These are phyloP conservation scores for Juncus inflexus DNA, from an alignment of 176 grass and related monocot genomes.

Conservation along the genomic window DNA sequence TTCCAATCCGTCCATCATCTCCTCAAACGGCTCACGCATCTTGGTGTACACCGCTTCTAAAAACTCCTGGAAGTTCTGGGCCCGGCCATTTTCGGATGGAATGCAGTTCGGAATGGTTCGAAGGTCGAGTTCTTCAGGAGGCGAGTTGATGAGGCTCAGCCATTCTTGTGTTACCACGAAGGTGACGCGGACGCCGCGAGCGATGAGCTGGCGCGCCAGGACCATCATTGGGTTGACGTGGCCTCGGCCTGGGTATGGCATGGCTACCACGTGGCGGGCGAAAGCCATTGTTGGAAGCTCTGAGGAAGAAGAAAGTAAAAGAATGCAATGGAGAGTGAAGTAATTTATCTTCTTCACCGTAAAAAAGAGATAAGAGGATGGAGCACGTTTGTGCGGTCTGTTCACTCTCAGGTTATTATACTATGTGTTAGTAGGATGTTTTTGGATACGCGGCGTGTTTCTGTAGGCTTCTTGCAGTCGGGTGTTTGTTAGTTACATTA, in stretches of 20 bases:
- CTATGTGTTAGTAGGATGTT: too few species aligned
- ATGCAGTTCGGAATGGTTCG: conserved; percentile 52
- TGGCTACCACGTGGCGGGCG: conserved; percentile 40
- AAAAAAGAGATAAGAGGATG: too few species aligned
- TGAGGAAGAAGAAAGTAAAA: too few species aligned
- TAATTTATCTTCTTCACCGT: too few species aligned
- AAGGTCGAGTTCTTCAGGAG: conserved; percentile 36
- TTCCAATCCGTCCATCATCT: conserved; percentile 35
- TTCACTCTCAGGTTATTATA: too few species aligned
- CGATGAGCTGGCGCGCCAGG: conserved; percentile 44
- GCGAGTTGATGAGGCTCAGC: conserved; percentile 37
- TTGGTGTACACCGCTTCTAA: conserved; percentile 36
- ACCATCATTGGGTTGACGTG: conserved; percentile 73
- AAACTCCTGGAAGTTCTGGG: conserved; percentile 34
- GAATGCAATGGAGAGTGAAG: too few species aligned
- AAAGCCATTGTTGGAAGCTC: neutral
- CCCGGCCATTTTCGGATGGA: conserved; percentile 48
- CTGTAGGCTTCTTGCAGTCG: too few species aligned
- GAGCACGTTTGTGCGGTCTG: too few species aligned
- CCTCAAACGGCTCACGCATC: conserved; percentile 45
- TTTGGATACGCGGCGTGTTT: too few species aligned
- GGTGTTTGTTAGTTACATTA: too few species aligned
- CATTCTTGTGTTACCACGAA: conserved; percentile 74
- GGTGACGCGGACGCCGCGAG: conserved; percentile 30
- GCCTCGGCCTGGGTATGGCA: conserved; percentile 65